These are phyloP conservation scores for Cronartium quercuum DNA, from an alignment of 1,284 basidiomycete species.

Conservation along the genomic window DNA sequence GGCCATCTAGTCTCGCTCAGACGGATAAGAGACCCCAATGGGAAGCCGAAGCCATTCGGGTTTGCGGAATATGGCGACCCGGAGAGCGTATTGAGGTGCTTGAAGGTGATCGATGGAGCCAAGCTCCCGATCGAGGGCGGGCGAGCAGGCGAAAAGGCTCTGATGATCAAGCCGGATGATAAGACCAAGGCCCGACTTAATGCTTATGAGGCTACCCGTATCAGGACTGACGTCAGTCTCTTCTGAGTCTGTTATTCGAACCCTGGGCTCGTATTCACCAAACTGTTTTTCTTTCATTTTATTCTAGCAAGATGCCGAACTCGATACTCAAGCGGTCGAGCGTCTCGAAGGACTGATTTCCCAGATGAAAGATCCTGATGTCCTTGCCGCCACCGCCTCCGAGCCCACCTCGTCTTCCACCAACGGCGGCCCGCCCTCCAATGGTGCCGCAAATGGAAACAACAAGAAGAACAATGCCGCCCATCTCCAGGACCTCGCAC, in stretches of 20 bases:
- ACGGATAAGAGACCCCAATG: conserved; percentile 41
- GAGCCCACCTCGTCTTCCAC: conserved; percentile 8
- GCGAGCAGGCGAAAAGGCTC: conserved; percentile 40
- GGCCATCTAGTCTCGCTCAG: conserved; percentile 45
- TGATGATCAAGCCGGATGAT: conserved; percentile 47
- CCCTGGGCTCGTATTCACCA: neutral
- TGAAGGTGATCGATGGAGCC: conserved; percentile 46
- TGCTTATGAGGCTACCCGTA: conserved; percentile 44
- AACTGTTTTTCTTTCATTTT: neutral
- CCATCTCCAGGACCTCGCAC: conserved; percentile 46
- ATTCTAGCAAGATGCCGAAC: conserved; percentile 36
- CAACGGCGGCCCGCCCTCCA: conserved; percentile 20
- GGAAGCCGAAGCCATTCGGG: conserved; percentile 45
- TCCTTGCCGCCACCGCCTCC: conserved; percentile 25
- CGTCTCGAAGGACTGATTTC: conserved; percentile 36
- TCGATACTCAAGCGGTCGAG: conserved; percentile 36
- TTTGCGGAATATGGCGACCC: conserved; percentile 48
- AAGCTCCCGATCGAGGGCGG: conserved; percentile 42
- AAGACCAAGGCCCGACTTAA: conserved; percentile 46
- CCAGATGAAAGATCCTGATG: conserved; percentile 38
- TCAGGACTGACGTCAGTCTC: conserved; percentile 43
- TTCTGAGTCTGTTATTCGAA: neutral
- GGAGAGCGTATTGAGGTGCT: conserved; percentile 46
- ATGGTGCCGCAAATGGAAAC: neutral
- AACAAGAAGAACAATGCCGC: conserved; percentile 35